Evolutionary conservation across 441 rosid species (phyloP).

Genomic region (Melianthus villosus): DNA sequence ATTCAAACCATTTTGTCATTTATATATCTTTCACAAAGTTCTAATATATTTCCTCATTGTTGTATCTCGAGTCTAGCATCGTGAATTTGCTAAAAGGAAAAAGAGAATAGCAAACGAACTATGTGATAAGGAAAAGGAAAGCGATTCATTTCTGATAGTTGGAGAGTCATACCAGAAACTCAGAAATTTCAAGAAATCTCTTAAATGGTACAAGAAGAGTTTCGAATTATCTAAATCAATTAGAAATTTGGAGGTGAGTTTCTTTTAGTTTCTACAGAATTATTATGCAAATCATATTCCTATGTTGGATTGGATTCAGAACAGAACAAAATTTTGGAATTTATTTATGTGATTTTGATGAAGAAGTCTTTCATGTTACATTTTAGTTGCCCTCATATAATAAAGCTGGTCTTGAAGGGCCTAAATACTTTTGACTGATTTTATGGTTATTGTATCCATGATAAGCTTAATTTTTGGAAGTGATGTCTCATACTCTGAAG

Average conservation of each 20-base stretch:
- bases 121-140: slow-evolving; percentile 62
- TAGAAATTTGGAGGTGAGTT: slow-evolving; percentile 69
- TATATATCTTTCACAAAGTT: background rate
- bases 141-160: slow-evolving; percentile 61
- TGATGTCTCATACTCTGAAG: slow-evolving; percentile 11
- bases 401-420: too few species aligned
- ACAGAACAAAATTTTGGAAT: too few species aligned
- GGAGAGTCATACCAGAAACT: slow-evolving; percentile 88
- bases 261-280: too few species aligned
- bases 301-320: too few species aligned
- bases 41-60: slow-evolving; percentile 10
- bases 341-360: too few species aligned
- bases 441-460: too few species aligned
- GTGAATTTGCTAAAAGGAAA: slow-evolving; percentile 60
- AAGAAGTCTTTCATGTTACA: too few species aligned
- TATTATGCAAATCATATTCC: too few species aligned
- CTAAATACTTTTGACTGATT: too few species aligned
- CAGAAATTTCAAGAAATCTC: slow-evolving; percentile 56
- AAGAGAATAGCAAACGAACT: slow-evolving; percentile 55
- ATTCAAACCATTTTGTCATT: slow-evolving; percentile 2
- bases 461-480: too few species aligned
- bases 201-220: slow-evolving; percentile 59
- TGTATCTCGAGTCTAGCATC: slow-evolving; percentile 39
- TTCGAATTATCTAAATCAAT: slow-evolving; percentile 57
- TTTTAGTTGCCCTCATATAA: too few species aligned